Percentiles rank a stretch among this genome's conserved stretches.
Evolutionary conservation across 805 yeast species (phyloP).

Genomic region (Lipomyces chichibuensis): DNA sequence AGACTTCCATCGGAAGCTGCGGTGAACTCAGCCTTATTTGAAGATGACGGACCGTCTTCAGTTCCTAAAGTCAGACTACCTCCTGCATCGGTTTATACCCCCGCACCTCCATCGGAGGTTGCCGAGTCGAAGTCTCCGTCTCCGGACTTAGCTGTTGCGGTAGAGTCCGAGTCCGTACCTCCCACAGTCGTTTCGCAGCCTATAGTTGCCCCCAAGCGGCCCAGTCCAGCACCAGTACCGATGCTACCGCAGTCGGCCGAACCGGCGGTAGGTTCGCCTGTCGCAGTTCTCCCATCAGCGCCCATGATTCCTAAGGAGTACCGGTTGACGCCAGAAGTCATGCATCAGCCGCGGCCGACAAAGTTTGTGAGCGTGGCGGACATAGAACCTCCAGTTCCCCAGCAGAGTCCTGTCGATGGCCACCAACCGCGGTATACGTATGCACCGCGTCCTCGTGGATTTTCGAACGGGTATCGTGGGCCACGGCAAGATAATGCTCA

Average conservation of each 20-base stretch:
- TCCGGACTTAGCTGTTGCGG: neutral
- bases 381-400: constrained; percentile 22
- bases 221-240: constrained; percentile 1
- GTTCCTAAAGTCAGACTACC: constrained; percentile 22
- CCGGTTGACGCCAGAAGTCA: constrained; percentile 28
- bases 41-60: constrained; percentile 3
- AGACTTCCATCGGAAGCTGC: neutral
- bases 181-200: neutral
- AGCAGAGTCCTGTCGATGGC: constrained; percentile 17
- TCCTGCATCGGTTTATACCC: constrained; percentile 17
- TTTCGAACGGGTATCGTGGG: constrained; percentile 18
- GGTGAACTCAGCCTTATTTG: constrained; percentile 5
- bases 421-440: constrained; percentile 8
- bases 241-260: neutral
- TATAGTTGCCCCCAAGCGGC: neutral
- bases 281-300: neutral
- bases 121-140: constrained; percentile 1
- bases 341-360: constrained; percentile 35
- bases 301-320: constrained; percentile 17
- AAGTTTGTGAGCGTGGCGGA: constrained; percentile 32
- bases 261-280: neutral
- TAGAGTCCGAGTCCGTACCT: neutral
- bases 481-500: constrained; percentile 12
- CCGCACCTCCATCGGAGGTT: neutral
- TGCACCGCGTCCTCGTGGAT: constrained; percentile 15